A percentile compares a stretch with the other conserved stretches of the same genome.
These are phyloP conservation scores for Trichoderma harzianum DNA, from an alignment of 2,329 filamentous ascomycete genomes.

Conservation along the genomic window DNA sequence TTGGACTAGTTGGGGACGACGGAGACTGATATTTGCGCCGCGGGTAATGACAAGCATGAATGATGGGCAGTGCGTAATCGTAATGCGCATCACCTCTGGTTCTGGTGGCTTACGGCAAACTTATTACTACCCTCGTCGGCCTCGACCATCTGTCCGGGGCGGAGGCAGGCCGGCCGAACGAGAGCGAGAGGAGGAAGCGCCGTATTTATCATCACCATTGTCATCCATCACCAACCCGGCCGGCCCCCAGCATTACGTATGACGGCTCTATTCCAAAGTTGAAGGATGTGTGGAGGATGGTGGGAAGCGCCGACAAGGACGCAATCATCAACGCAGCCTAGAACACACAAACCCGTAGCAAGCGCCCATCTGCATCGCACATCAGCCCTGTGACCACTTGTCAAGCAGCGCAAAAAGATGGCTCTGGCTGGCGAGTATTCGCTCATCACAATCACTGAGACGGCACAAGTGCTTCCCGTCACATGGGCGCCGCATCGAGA, in stretches of 20 bases:
- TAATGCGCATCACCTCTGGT: constrained; percentile 1
- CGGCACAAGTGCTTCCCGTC: constrained; percentile 7
- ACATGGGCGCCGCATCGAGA: constrained; percentile 7
- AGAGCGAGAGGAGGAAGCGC: not conserved
- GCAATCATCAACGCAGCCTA: not conserved
- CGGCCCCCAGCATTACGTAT: constrained; percentile 15
- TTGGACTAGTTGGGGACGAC: not conserved
- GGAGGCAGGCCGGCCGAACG: not conserved
- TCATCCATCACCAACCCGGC: not conserved
- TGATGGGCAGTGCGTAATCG: not conserved
- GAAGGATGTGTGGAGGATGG: constrained; percentile 5
- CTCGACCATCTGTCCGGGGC: not conserved
- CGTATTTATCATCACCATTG: constrained; percentile 13
- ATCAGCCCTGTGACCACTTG: constrained; percentile 17
- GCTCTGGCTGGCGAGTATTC: not conserved
- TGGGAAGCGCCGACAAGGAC: constrained; percentile 1
- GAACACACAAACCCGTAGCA: not conserved
- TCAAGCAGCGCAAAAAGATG: not conserved
- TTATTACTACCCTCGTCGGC: not conserved
- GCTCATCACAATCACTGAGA: not conserved
- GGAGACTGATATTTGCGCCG: constrained; percentile 15
- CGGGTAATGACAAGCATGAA: not conserved
- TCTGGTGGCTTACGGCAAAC: not conserved
- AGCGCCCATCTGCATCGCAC: constrained; percentile 9
- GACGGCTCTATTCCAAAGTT: not conserved